These are phyloP conservation scores for Pulveroboletus ravenelii DNA, from an alignment of 768 basidiomycete genomes.

Conservation along the genomic window DNA sequence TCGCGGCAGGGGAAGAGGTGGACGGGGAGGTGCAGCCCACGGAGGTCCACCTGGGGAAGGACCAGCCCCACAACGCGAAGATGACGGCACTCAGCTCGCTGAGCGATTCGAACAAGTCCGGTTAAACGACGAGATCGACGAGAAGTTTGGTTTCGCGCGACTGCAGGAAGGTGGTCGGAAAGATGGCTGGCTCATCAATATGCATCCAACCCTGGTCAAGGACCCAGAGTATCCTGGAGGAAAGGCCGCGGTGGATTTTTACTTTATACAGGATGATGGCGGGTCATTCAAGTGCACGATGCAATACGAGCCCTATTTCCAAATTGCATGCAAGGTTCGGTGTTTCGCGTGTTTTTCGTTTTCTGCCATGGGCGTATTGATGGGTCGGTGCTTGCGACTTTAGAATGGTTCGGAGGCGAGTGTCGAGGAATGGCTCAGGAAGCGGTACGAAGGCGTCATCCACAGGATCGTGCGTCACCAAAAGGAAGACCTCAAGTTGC, in stretches of 20 bases:
- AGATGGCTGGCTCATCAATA: conserved; percentile 96
- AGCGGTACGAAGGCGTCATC: conserved; percentile 87
- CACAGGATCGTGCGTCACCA: conserved; percentile 71
- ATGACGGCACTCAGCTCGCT: conserved; percentile 83
- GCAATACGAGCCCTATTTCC: conserved; percentile 93
- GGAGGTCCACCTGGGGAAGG: conserved; percentile 38
- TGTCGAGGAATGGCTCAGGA: conserved; percentile 94
- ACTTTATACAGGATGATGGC: conserved; percentile 97
- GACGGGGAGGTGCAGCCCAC: conserved; percentile 30
- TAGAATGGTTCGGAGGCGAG: conserved; percentile 81
- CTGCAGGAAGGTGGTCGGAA: conserved; percentile 71
- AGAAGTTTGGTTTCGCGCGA: conserved; percentile 83
- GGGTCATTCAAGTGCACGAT: conserved; percentile 93
- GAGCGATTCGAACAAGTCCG: conserved; percentile 81
- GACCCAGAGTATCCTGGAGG: conserved; percentile 83
- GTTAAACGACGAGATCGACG: conserved; percentile 83
- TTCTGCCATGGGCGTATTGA: conserved; percentile 1
- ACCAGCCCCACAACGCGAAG: conserved; percentile 63
- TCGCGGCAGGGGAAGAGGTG: conserved; percentile 43
- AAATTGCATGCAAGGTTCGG: conserved; percentile 82
- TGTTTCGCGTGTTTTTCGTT: conserved; percentile 11
- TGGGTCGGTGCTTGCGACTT: not conserved
- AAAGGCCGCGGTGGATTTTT: conserved; percentile 88
- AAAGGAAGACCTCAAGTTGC: conserved; percentile 92
- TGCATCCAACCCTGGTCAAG: conserved; percentile 94